phyloP scores from a whole-genome alignment of 345 rosid genomes.

The Ceriops tagal region DNA sequence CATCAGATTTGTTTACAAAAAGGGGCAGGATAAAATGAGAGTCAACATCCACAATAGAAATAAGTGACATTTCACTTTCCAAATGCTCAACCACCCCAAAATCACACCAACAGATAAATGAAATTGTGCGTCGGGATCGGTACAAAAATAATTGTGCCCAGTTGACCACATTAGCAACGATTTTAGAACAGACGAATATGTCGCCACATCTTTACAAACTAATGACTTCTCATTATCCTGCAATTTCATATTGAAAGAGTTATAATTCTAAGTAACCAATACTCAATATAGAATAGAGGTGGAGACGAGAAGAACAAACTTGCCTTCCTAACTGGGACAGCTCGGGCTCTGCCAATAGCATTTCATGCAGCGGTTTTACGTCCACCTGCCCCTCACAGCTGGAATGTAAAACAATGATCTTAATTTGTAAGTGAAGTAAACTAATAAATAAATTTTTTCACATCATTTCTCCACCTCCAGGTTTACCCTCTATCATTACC shows the following conservation, averaged over 20 bases:
- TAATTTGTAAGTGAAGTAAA: too few species aligned
- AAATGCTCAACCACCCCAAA: too few species aligned
- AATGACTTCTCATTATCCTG: conserved; percentile 11
- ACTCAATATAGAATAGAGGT: background rate
- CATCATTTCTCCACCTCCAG: too few species aligned
- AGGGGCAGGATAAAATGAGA: too few species aligned
- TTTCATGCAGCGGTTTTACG: conserved; percentile 53
- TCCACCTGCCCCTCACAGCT: conserved; percentile 44
- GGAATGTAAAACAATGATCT: too few species aligned
- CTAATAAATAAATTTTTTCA: too few species aligned
- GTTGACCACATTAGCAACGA: background rate
- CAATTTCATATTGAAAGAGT: conserved; percentile 4
- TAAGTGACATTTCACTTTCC: too few species aligned
- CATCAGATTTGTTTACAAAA: too few species aligned
- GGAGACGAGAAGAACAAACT: conserved; percentile 8
- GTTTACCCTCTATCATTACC: too few species aligned
- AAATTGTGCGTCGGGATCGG: background rate
- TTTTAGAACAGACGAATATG: background rate
- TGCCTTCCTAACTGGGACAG: conserved; percentile 84
- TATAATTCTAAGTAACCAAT: background rate
- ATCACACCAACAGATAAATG: too few species aligned
- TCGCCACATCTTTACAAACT: background rate
- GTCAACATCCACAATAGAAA: too few species aligned
- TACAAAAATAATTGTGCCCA: background rate
- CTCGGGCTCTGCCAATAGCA: conserved; percentile 82